A percentile compares a stretch with the other conserved stretches of the same genome.
These are phyloP conservation scores for Boletus reticuloceps DNA, from an alignment of 768 basidiomycete species.

Conservation along the genomic window DNA sequence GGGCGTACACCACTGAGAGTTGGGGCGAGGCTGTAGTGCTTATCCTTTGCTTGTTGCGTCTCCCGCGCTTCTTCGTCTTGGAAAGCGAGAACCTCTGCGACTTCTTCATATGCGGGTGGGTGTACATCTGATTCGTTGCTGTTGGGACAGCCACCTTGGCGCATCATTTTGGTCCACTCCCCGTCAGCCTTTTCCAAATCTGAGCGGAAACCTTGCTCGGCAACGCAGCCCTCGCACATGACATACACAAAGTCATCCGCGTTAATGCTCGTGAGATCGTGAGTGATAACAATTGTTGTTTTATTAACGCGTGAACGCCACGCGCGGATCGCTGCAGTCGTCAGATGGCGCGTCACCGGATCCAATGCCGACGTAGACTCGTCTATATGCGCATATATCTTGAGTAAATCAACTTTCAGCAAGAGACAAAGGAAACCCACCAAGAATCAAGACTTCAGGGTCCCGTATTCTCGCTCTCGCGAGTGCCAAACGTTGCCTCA, in stretches of 20 bases:
- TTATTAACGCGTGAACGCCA: conserved; percentile 64
- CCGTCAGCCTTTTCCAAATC: conserved; percentile 69
- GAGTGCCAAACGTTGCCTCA: conserved; percentile 86
- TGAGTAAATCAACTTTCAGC: background rate
- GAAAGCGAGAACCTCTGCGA: conserved; percentile 48
- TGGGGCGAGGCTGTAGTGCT: conserved; percentile 43
- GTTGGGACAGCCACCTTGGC: conserved; percentile 55
- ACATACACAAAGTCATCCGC: conserved; percentile 87
- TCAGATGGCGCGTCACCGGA: conserved; percentile 79
- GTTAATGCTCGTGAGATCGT: conserved; percentile 85
- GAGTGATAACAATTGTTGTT: conserved; percentile 68
- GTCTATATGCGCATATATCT: conserved; percentile 38
- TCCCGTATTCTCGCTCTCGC: conserved; percentile 84
- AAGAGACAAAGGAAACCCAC: conserved; percentile 44
- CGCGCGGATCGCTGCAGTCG: conserved; percentile 66
- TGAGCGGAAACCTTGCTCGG: conserved; percentile 82
- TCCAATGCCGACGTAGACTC: conserved; percentile 86
- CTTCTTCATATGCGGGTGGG: conserved; percentile 35
- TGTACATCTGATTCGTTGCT: conserved; percentile 33
- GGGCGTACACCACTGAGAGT: conserved; percentile 43
- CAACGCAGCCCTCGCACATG: conserved; percentile 73
- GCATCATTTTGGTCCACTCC: conserved; percentile 72
- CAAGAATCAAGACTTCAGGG: conserved; percentile 86
- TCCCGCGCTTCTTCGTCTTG: conserved; percentile 38
- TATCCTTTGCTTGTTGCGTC: conserved; percentile 24